phyloP scores from a whole-genome alignment of 352 stramenopile genomes.

The Phytophthora sansomeana region DNA sequence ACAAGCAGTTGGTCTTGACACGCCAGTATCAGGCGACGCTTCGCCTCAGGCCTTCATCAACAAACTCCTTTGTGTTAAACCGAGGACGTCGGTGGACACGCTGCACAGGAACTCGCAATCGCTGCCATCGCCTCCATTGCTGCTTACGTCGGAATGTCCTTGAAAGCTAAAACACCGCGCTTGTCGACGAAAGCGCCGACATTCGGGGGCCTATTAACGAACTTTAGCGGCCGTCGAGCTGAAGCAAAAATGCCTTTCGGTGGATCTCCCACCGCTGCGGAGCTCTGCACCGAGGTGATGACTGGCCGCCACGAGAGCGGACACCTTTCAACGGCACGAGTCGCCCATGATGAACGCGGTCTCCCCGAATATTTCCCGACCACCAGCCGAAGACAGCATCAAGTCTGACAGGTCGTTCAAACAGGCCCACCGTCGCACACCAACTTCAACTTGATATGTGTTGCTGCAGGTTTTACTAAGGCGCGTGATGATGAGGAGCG shows the following conservation, averaged over 20 bases:
- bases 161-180: neutral
- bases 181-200: conserved; percentile 21
- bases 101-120: neutral
- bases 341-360: conserved; percentile 27
- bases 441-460: conserved; percentile 25
- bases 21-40: conserved; percentile 32
- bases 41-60: conserved; percentile 4
- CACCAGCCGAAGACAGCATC: conserved; percentile 2
- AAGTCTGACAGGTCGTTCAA: conserved; percentile 3
- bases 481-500: conserved; percentile 24
- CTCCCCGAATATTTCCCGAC: conserved; percentile 16
- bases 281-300: conserved; percentile 16
- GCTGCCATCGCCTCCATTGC: neutral
- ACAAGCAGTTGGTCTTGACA: conserved; percentile 12
- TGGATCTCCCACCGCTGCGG: conserved; percentile 3
- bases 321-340: conserved; percentile 29
- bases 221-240: conserved; percentile 17
- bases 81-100: neutral
- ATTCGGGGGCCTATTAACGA: conserved; percentile 5
- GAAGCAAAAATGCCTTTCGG: conserved; percentile 31
- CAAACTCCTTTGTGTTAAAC: conserved; percentile 1
- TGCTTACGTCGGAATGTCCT: neutral
- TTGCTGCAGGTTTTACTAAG: conserved; percentile 35
- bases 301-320: conserved; percentile 27
- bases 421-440: neutral